Evolutionary conservation across 2,329 filamentous ascomycete species (phyloP), one percentile per base, ranked within the genome.

Genomic region (Zalaria sp.): DNA sequence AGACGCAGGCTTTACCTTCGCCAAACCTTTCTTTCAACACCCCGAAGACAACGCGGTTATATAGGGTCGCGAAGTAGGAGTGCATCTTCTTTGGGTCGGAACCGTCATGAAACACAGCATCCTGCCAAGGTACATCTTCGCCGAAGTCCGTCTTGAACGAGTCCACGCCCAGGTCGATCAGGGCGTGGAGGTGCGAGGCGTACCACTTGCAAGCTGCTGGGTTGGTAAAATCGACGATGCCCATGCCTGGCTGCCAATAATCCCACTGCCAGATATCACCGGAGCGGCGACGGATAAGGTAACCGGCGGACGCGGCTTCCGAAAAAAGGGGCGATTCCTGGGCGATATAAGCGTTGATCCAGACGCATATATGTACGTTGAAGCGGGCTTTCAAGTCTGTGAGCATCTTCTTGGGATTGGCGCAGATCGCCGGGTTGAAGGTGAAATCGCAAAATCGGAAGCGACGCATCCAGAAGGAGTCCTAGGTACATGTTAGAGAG

Each of bases 181-280:
- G 68, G 3, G 66, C 66, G 41, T 74, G 69, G 34, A 85, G 66
- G 47, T 79, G 79, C 3, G 57, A 58, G 11, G 66, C 64, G 52
- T 77, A 85, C 81, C 81, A 85, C 26, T 66, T 59, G 43, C 70
- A 70, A 1, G 81, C 81, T 0, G 67, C 73, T 0, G 79, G 81
- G 58, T 84, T 85, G 5, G 81, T 85, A 53, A 85, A 80, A 53
- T 85, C 81, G 9, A 85, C 67, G 2, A 85, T 64, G 3, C 73
- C 80, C 81, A 85, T 85, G 31, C 81, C 81, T 1, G 79, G 78
- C 55, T 85, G 81, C 81, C 81, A 85, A 34, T 81, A 61, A 51
- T 85, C 81, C 77, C 79, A 83, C 58, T 85, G 81, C 75, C 77
- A 85, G 25, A 84, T 62, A 46, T 81, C 76, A 7, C 78, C 79